Conservation (phyloP, 2,329 filamentous ascomycete species). For the Diaporthe australafricana region DNA sequence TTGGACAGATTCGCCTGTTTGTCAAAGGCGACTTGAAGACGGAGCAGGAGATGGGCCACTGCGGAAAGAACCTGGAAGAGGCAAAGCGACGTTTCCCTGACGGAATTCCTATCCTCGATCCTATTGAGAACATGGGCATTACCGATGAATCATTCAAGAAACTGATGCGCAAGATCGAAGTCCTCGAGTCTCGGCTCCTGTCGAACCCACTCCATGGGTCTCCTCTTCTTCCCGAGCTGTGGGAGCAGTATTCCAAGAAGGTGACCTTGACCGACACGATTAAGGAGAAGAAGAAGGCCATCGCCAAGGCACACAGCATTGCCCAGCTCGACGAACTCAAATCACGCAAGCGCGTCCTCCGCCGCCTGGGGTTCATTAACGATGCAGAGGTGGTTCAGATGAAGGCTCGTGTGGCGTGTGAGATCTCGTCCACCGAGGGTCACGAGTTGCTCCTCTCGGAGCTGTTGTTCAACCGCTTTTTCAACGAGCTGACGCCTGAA, state of each 20-base stretch:
- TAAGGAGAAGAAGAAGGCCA: slow-evolving; percentile 89
- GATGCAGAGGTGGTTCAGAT: slow-evolving; percentile 95
- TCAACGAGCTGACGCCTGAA: slow-evolving; percentile 93
- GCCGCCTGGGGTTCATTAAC: slow-evolving; percentile 94
- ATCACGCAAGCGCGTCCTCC: slow-evolving; percentile 92
- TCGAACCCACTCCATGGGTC: slow-evolving; percentile 94
- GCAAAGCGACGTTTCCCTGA: slow-evolving; percentile 91
- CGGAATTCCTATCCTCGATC: slow-evolving; percentile 88
- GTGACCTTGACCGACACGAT: slow-evolving; percentile 81
- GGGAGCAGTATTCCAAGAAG: slow-evolving; percentile 88
- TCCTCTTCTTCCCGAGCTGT: slow-evolving; percentile 83
- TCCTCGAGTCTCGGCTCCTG: slow-evolving; percentile 89
- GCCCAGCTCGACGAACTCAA: slow-evolving; percentile 97
- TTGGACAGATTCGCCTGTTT: slow-evolving; percentile 87
- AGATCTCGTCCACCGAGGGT: slow-evolving; percentile 91
- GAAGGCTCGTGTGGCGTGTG: slow-evolving; percentile 96
- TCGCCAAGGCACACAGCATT: slow-evolving; percentile 85
- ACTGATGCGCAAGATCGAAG: slow-evolving; percentile 93
- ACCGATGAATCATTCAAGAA: slow-evolving; percentile 94
- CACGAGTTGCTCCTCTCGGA: slow-evolving; percentile 95
- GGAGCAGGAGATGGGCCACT: slow-evolving; percentile 72
- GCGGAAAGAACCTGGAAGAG: slow-evolving; percentile 80
- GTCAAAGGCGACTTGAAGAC: slow-evolving; percentile 81
- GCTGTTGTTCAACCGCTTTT: slow-evolving; percentile 95
- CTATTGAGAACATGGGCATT: slow-evolving; percentile 96